These are phyloP conservation scores for Colletotrichum sp. DNA, from an alignment of 2,329 filamentous ascomycete species.

Conservation along the genomic window DNA sequence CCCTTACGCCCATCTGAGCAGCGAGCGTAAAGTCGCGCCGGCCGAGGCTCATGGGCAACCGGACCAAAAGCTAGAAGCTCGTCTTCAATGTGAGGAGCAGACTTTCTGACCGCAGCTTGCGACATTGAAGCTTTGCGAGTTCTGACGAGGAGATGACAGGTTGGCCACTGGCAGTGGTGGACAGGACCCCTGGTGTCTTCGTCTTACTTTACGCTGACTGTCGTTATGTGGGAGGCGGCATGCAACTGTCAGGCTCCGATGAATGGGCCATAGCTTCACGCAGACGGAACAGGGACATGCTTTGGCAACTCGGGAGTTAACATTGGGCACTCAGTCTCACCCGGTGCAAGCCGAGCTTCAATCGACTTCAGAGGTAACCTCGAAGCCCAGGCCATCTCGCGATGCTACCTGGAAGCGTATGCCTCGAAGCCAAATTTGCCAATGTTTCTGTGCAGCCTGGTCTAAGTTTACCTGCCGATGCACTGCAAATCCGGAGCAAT, in stretches of 20 bases:
- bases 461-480: neutral
- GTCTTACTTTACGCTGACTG: neutral
- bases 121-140: neutral
- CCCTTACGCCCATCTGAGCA: neutral
- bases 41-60: neutral
- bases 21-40: neutral
- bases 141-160: neutral
- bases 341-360: neutral
- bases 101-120: neutral
- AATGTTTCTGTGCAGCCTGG: neutral
- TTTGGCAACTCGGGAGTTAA: neutral
- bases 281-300: neutral
- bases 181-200: neutral
- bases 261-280: slow-evolving; percentile 15
- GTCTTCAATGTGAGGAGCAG: neutral
- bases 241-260: neutral
- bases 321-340: neutral
- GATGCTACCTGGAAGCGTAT: neutral
- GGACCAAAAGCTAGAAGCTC: neutral
- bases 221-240: neutral
- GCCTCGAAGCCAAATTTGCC: neutral
- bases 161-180: neutral
- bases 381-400: neutral
- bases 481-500: slow-evolving; percentile 9
- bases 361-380: neutral